Evolutionary conservation across 768 basidiomycete genomes (phyloP), one percentile per base, ranked within the genome.

Genomic region (Lyophyllum semitale): DNA sequence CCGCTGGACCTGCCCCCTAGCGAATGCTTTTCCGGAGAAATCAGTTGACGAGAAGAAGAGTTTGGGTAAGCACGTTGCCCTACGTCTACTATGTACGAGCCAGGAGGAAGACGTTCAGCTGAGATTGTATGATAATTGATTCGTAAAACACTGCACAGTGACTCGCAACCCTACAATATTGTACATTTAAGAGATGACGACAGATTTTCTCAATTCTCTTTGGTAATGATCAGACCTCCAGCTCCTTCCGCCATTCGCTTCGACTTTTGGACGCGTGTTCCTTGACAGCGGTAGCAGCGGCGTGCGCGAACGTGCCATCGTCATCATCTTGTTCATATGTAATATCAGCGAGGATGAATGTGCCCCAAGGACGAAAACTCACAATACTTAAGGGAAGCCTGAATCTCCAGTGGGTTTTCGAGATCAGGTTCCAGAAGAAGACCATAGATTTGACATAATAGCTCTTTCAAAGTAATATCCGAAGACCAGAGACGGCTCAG

Each of bases 321-420:
- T 70, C 68, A 23, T 70, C 68, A 46, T 68, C 68, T 70, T 25
- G 17, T 35, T 35, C 17, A 18, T 38, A 18, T 4, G n/a, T 8
- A 1, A 22, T 11, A 15, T 51, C 18, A 51, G 40, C 8, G 12
- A 43, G 22, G 7, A 2, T 17, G 4, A 5, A 20, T 38, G 42
- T 22, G 42, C 42, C 25, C 4, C 20, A 51, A 38, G 17, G n/a
- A 37, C n/a, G 37, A 35, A 11, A 7, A 58, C 65, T 55, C 41
- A 70, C 68, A 70, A 40, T 70, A 70, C 35, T 66, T 68, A 35
- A 70, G 37, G 0, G 68, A 70, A 4, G 66, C 65, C 44, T 70
- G 68, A 11, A 68, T 66, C 35, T 70, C 68, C 20, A 70, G 27
- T 15, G 67, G 67, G 44, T 70, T 70, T 37, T 70, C 68, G 17